Evolutionary conservation across 345 rosid species (phyloP), one percentile per base, ranked within the genome.

Genomic region (Angophora floribunda): DNA sequence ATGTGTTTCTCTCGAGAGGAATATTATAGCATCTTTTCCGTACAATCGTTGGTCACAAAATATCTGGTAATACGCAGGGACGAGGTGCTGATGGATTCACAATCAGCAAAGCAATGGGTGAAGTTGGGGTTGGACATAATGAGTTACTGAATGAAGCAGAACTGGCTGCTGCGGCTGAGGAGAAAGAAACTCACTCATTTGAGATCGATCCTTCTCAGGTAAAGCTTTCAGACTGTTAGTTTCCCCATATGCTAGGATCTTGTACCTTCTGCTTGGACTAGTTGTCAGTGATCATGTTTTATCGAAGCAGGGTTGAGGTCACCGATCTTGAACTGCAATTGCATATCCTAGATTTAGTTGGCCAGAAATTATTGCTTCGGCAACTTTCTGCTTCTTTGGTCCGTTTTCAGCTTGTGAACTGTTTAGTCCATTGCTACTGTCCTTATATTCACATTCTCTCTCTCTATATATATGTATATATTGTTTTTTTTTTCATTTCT

Each of bases 171-270:
- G 99, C 93, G 44, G 94, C 97, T 55, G 98, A 97, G 93, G 99
- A 97, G 55, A 98, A 96, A 91, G 97, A 96, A 94, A 96, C 98
- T 53, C 98, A 97, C 90, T 95, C 98, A 28, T 97, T 96, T 93
- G 99, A 98, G 91, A 89, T 97, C 70, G 96, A 96, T 87, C 99
- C 99, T 86, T 85, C 98, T 86, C 99, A 95, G 97, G 99, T 95
- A 88, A 59, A 86, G 26, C 50, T 59, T 82, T 67, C 51, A 30
- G 47, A 47, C 26, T 52, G 86, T 88, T 55, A 52, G 53, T 41
- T 52, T 26, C 53, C 30, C 32, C 49, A 9, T 50, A 30, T 67
- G n/a, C 44, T 49, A 55, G 65, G 26, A 86, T 53, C 47, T 86
- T 13, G n/a, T 47, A 86, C 63, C 10, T 52, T 85, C 28, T 75